These are phyloP conservation scores for Cladosporium sp. DNA, from an alignment of 2,329 filamentous ascomycete genomes.

Conservation along the genomic window DNA sequence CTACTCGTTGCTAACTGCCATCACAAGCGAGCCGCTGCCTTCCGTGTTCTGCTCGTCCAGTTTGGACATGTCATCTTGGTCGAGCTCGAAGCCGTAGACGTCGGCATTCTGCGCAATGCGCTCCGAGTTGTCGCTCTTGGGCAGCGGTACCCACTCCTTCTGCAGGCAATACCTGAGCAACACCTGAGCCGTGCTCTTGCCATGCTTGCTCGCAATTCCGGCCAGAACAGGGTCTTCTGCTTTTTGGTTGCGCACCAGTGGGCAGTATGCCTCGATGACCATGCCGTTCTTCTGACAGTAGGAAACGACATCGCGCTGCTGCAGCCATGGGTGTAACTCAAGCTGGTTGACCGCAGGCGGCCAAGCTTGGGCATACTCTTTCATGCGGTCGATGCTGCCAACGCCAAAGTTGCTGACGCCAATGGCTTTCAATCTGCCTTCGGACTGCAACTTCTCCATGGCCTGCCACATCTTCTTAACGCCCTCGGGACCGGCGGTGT, in stretches of 20 bases:
- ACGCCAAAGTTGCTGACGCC: conserved; percentile 70
- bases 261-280: conserved; percentile 59
- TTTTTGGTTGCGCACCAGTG: conserved; percentile 65
- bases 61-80: conserved; percentile 51
- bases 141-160: conserved; percentile 65
- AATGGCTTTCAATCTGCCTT: conserved; percentile 60
- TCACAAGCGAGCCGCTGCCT: conserved; percentile 27
- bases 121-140: conserved; percentile 66
- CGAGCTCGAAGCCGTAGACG: conserved; percentile 57
- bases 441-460: conserved; percentile 56
- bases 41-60: conserved; percentile 47
- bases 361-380: conserved; percentile 58
- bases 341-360: conserved; percentile 72
- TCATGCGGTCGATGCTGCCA: conserved; percentile 64
- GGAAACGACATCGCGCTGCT: conserved; percentile 55
- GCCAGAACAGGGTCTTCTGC: conserved; percentile 63
- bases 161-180: conserved; percentile 78
- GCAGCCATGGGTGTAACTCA: conserved; percentile 69
- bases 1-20: conserved; percentile 28
- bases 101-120: conserved; percentile 63
- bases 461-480: conserved; percentile 62
- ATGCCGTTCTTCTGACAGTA: conserved; percentile 58
- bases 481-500: conserved; percentile 50
- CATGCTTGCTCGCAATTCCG: conserved; percentile 64
- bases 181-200: conserved; percentile 70